Conservation (phyloP, 108 stramenopile species). For the Cylindrotheca closterium region DNA sequence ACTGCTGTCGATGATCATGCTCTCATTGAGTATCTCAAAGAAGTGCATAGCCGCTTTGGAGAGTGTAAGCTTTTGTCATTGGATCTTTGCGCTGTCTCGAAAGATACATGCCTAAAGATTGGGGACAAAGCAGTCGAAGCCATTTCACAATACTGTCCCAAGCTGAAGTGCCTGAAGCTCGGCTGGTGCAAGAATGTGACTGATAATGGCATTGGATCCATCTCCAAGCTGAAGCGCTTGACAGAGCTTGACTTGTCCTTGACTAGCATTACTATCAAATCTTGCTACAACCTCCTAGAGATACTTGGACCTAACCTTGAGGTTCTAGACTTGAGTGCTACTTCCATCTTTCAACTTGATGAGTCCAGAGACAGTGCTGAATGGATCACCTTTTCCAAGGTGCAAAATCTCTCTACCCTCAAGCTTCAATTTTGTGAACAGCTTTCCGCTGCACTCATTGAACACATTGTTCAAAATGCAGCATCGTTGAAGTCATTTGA, state of each 20-base stretch:
- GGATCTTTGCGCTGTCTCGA: slow-evolving; percentile 10
- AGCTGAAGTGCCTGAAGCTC: neutral
- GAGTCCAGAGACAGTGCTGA: neutral
- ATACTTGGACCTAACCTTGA: neutral
- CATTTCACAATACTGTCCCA: slow-evolving; percentile 12
- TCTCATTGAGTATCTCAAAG: neutral
- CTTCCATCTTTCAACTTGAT: slow-evolving; percentile 2
- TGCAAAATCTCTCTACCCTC: neutral
- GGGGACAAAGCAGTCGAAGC: neutral
- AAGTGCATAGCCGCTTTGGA: neutral
- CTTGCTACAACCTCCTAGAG: neutral
- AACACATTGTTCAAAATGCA: neutral
- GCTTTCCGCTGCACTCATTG: neutral
- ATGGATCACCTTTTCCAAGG: neutral
- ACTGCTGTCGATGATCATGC: neutral
- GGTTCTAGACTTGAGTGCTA: neutral
- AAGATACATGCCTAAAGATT: neutral
- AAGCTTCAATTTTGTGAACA: neutral
- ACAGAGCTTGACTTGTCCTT: slow-evolving; percentile 10
- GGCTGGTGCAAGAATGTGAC: slow-evolving; percentile 20
- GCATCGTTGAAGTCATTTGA: neutral
- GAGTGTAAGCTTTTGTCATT: slow-evolving; percentile 2
- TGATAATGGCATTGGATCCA: neutral
- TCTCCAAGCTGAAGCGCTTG: neutral
- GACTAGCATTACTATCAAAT: slow-evolving; percentile 10